A percentile compares a stretch with the other conserved stretches of the same genome.
phyloP scores from a whole-genome alignment of 1,139 yeast genomes.

The Wickerhamomyces sp. region DNA sequence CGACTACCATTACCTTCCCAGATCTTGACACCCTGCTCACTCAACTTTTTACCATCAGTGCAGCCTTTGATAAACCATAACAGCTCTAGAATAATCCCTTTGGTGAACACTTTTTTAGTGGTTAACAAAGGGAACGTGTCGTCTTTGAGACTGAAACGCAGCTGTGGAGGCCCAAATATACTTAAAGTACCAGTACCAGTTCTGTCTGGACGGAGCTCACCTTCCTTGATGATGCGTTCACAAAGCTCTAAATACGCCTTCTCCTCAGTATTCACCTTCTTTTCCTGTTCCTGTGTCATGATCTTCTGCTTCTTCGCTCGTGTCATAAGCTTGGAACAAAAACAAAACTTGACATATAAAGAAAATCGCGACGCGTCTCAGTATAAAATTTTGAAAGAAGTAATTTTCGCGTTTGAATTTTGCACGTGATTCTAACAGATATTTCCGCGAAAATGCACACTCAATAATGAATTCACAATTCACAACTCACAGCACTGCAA shows the following conservation, averaged over 20 bases:
- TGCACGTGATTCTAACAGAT: no score
- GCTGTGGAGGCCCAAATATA: slow-evolving; percentile 92
- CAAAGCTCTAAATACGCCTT: slow-evolving; percentile 85
- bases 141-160: slow-evolving; percentile 71
- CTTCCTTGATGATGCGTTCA: slow-evolving; percentile 66
- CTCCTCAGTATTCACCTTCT: slow-evolving; percentile 47
- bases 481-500: no score
- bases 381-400: no score
- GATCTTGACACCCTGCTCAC: slow-evolving; percentile 83
- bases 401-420: no score
- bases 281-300: slow-evolving; percentile 22
- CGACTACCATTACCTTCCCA: slow-evolving; percentile 99
- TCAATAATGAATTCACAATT: no score
- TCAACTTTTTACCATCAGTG: slow-evolving; percentile 77
- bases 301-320: not conserved
- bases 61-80: slow-evolving; percentile 91
- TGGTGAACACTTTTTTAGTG: slow-evolving; percentile 86
- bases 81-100: slow-evolving; percentile 83
- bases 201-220: slow-evolving; percentile 90
- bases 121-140: slow-evolving; percentile 83
- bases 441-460: no score
- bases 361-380: slow-evolving; percentile 3
- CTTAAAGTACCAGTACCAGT: slow-evolving; percentile 96
- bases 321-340: not conserved
- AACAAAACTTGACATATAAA: not conserved